Conservation (phyloP, 495 filamentous ascomycete genomes). For the Podospora didyma region DNA sequence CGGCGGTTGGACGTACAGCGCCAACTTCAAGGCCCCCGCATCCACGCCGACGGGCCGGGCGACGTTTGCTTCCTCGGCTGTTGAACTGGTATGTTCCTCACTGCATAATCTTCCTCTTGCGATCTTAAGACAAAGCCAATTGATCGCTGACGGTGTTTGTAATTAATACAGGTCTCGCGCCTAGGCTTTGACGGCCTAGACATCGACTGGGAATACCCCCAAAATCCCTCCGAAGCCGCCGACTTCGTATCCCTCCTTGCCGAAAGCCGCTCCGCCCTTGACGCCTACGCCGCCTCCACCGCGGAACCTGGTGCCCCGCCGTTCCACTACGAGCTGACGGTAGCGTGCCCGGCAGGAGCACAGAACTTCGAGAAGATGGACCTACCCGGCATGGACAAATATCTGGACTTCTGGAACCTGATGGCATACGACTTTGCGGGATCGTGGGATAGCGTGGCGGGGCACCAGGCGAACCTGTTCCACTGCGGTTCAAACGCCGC, state of each 20-base stretch:
- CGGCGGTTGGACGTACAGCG: conserved; percentile 93
- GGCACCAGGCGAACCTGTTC: conserved; percentile 81
- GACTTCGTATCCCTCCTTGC: conserved; percentile 72
- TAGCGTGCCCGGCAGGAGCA: conserved; percentile 64
- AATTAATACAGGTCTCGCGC: conserved; percentile 47
- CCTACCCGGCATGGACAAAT: conserved; percentile 68
- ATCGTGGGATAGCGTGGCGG: conserved; percentile 68
- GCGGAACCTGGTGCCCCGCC: conserved; percentile 26
- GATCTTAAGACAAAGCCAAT: too few relatives aligned
- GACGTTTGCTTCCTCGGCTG: conserved; percentile 65
- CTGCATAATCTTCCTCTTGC: background rate
- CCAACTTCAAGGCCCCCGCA: conserved; percentile 75
- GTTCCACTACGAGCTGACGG: conserved; percentile 71
- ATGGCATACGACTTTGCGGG: conserved; percentile 84
- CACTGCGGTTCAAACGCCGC: conserved; percentile 48
- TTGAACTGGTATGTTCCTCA: conserved; percentile 54
- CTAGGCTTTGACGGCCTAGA: conserved; percentile 56
- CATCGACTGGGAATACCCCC: conserved; percentile 62
- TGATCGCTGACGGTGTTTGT: too few relatives aligned
- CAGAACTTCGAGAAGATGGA: conserved; percentile 74
- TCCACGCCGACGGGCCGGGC: conserved; percentile 57
- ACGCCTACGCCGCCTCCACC: conserved; percentile 49
- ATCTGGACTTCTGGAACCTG: conserved; percentile 92
- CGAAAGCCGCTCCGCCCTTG: conserved; percentile 59
- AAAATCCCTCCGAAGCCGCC: conserved; percentile 57